Conservation (phyloP, 352 stramenopile genomes). For the Phytophthora fragariaefolia region DNA sequence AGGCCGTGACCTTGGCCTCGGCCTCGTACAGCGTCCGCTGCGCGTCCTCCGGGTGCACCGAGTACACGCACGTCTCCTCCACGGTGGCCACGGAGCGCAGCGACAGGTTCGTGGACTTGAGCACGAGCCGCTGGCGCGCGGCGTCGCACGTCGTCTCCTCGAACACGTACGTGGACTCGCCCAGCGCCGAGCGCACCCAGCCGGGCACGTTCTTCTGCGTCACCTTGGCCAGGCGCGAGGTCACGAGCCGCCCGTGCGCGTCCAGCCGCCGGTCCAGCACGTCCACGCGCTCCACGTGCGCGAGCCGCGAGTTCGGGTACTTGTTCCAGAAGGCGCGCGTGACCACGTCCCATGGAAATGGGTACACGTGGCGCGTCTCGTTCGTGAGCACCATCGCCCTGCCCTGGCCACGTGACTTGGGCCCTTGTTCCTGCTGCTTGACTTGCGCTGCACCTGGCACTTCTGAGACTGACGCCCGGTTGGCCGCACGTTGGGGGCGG, state of each 20-base stretch:
- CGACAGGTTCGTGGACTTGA: conserved; percentile 86
- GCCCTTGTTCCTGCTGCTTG: neutral
- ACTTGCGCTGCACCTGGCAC: neutral
- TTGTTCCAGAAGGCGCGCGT: conserved; percentile 91
- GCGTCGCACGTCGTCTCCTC: conserved; percentile 85
- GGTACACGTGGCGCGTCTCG: conserved; percentile 79
- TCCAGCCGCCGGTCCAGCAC: conserved; percentile 81
- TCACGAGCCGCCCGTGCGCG: conserved; percentile 66
- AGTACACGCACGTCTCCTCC: conserved; percentile 88
- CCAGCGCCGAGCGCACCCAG: conserved; percentile 76
- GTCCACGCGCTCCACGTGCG: conserved; percentile 85
- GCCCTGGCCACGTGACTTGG: no score
- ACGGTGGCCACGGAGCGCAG: conserved; percentile 80
- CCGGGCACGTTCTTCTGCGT: conserved; percentile 76
- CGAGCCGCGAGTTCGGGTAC: conserved; percentile 82
- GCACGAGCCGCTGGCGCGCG: conserved; percentile 62
- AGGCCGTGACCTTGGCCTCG: conserved; percentile 82
- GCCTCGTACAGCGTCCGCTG: conserved; percentile 72
- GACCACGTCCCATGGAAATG: conserved; percentile 86
- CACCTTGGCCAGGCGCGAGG: conserved; percentile 74
- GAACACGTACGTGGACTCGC: conserved; percentile 80
- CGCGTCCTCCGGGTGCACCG: conserved; percentile 61
- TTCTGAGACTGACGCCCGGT: conserved; percentile 18
- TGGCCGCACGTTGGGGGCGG: conserved; percentile 8
- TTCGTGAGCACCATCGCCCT: conserved; percentile 76